phyloP scores from a whole-genome alignment of 352 stramenopile genomes.

The Phytophthora parvispora region DNA sequence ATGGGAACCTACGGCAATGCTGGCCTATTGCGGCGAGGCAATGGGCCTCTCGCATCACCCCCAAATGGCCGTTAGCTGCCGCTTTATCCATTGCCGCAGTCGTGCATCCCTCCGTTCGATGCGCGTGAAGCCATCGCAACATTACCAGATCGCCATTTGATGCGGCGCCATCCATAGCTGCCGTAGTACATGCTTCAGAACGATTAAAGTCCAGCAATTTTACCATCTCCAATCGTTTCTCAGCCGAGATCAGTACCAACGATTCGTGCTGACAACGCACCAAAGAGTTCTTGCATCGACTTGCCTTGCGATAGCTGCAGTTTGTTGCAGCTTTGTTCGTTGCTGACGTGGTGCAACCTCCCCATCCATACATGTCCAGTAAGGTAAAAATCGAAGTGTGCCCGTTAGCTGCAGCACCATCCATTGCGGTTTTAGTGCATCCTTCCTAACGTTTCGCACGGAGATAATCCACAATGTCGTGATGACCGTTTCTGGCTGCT shows the following conservation, averaged over 20 bases:
- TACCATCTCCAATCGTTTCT: neutral
- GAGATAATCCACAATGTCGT: neutral
- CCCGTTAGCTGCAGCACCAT: neutral
- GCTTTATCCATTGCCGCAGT: constrained; percentile 2
- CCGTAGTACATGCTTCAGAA: constrained; percentile 4
- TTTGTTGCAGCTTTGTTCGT: neutral
- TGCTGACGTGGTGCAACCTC: neutral
- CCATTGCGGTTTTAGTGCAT: neutral
- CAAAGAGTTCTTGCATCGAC: neutral
- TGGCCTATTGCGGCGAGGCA: too few species aligned
- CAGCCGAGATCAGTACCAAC: neutral
- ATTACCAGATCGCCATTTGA: constrained; percentile 1
- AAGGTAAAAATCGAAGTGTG: neutral
- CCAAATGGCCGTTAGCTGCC: neutral
- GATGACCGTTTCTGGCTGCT: neutral
- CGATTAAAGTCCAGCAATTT: constrained; percentile 4
- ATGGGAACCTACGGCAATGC: too few species aligned
- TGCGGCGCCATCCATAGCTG: constrained; percentile 12
- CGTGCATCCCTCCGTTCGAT: neutral
- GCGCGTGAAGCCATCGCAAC: constrained; percentile 1
- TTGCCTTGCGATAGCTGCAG: neutral
- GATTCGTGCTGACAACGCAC: neutral
- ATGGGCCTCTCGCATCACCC: too few species aligned
- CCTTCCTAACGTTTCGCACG: neutral
- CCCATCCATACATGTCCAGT: neutral